Evolutionary conservation across 208 protist species (phyloP).

Genomic region (Vickermania ingenoplastis): DNA sequence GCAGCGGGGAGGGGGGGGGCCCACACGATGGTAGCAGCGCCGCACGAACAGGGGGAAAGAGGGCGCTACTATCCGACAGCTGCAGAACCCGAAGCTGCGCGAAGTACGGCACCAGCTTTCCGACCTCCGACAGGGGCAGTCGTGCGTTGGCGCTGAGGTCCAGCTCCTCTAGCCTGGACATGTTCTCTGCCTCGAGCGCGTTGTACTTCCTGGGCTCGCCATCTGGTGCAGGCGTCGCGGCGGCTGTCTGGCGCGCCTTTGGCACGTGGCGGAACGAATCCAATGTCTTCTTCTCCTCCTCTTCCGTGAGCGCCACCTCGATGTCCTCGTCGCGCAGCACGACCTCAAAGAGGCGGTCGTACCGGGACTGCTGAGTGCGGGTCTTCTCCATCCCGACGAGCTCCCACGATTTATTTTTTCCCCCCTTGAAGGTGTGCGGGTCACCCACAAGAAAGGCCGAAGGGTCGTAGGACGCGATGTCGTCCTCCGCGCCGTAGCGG

Average conservation of each 20-base stretch:
- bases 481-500: slow-evolving; percentile 70
- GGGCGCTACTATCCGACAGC: slow-evolving; percentile 41
- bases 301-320: slow-evolving; percentile 26
- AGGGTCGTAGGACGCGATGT: slow-evolving; percentile 22
- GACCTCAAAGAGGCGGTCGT: slow-evolving; percentile 48
- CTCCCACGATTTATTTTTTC: slow-evolving; percentile 63
- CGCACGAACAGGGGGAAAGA: slow-evolving; percentile 14
- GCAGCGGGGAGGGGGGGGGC: slow-evolving; percentile 4
- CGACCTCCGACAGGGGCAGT: slow-evolving; percentile 45
- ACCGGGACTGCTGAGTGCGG: slow-evolving; percentile 39
- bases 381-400: slow-evolving; percentile 78
- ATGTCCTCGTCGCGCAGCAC: slow-evolving; percentile 52
- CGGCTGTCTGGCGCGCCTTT: background rate
- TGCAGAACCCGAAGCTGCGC: slow-evolving; percentile 50
- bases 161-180: slow-evolving; percentile 46
- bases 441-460: slow-evolving; percentile 45
- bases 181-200: slow-evolving; percentile 27
- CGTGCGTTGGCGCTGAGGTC: slow-evolving; percentile 61
- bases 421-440: slow-evolving; percentile 1
- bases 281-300: slow-evolving; percentile 6
- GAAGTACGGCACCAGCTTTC: slow-evolving; percentile 39
- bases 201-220: slow-evolving; percentile 2
- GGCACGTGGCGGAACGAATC: background rate
- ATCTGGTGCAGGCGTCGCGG: background rate
- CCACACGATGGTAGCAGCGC: background rate